Conservation (phyloP, 2,329 filamentous ascomycete species). For the Fusarium floridanum region DNA sequence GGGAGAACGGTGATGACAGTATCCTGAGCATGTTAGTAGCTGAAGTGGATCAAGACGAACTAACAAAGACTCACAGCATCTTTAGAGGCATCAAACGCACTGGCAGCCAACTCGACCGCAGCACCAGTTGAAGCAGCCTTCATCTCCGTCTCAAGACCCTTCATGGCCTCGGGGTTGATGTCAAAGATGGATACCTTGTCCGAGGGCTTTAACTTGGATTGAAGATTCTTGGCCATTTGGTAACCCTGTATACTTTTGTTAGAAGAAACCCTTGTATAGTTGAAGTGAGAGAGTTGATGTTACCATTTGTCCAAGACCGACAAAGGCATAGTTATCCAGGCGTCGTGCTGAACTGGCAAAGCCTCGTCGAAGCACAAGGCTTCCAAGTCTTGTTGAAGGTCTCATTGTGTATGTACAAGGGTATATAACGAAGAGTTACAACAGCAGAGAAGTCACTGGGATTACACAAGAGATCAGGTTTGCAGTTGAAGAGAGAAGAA, state of each 20-base stretch:
- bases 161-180: slow-evolving; percentile 64
- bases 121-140: slow-evolving; percentile 60
- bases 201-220: slow-evolving; percentile 64
- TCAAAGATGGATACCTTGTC: slow-evolving; percentile 69
- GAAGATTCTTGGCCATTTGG: slow-evolving; percentile 74
- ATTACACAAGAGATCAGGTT: background rate
- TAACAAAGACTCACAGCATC: slow-evolving; percentile 61
- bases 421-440: too few relatives aligned
- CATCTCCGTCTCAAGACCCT: slow-evolving; percentile 63
- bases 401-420: slow-evolving; percentile 28
- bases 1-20: slow-evolving; percentile 90
- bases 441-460: too few relatives aligned
- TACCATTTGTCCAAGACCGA: slow-evolving; percentile 73
- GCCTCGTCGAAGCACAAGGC: slow-evolving; percentile 57
- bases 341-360: slow-evolving; percentile 64
- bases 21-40: slow-evolving; percentile 67
- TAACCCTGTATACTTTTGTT: slow-evolving; percentile 60
- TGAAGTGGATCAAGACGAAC: background rate
- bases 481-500: slow-evolving; percentile 1
- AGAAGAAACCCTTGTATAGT: background rate
- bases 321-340: slow-evolving; percentile 69
- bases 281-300: slow-evolving; percentile 30
- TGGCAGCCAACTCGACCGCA: slow-evolving; percentile 58
- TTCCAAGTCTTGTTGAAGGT: slow-evolving; percentile 41
- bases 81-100: slow-evolving; percentile 62